Evolutionary conservation across 2,329 filamentous ascomycete genomes (phyloP).

Genomic region (Aspergillus ochraceus): DNA sequence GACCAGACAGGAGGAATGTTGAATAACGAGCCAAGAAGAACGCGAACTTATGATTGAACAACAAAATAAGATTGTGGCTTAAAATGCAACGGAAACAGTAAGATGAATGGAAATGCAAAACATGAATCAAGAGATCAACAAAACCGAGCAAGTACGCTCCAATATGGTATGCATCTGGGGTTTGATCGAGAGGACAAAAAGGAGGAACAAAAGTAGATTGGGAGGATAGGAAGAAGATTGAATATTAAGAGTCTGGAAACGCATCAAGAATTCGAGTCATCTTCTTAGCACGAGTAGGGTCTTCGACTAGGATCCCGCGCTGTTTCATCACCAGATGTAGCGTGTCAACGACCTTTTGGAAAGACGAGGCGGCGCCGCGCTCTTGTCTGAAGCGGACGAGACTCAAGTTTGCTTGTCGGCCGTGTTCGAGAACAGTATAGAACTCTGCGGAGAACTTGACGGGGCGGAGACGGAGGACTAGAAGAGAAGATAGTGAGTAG

Average conservation of each 20-base stretch:
- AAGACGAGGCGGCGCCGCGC: conserved; percentile 85
- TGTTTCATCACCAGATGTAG: conserved; percentile 67
- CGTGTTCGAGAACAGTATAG: conserved; percentile 85
- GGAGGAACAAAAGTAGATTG: too few relatives aligned
- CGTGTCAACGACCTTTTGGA: conserved; percentile 78
- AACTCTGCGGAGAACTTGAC: conserved; percentile 87
- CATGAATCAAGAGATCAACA: not conserved
- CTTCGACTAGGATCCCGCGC: conserved; percentile 67
- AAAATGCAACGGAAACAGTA: not conserved
- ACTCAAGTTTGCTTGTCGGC: conserved; percentile 71
- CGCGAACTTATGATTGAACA: not conserved
- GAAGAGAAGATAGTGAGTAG: not conserved
- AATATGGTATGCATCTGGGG: not conserved
- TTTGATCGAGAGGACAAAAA: not conserved
- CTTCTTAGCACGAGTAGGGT: conserved; percentile 66
- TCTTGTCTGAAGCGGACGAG: conserved; percentile 87
- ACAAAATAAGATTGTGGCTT: not conserved
- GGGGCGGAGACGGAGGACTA: conserved; percentile 78
- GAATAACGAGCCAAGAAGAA: too few relatives aligned
- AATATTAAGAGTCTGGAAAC: conserved; percentile 15
- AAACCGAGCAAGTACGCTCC: not conserved
- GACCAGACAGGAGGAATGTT: too few relatives aligned
- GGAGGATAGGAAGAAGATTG: not conserved
- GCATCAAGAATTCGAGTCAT: conserved; percentile 53
- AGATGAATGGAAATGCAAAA: not conserved